Base-by-base conservation (phyloP, 2,329 filamentous ascomycete species). In the Scedosporium apiospermum region DNA sequence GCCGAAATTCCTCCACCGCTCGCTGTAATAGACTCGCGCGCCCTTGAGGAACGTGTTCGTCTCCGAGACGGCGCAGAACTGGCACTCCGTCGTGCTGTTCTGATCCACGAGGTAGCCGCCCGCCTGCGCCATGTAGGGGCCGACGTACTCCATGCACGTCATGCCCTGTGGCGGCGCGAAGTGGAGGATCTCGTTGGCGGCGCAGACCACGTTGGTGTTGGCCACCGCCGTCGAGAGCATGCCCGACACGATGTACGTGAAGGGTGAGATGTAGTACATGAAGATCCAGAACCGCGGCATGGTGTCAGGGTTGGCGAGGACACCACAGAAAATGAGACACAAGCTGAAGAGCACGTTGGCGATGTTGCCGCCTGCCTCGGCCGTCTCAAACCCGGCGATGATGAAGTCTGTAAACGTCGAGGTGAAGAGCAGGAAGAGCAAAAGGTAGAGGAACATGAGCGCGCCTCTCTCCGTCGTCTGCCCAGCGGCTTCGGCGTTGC, bases 231-330 rank as follows among this genome's bases (percentile, higher is more conserved):
- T 83, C 0, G 87, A 82, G 0, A 93, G 73, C 76, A 96, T 86
- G 23, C 87, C 89, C 9, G 82, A 82, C 27, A 93, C 84, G 16
- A 95, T 77, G 71, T 96, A 96, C 0, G 89, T 93, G 68, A 96
- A 89, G 0, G 92, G 91, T 0, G 88, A 91, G 58, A 92, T 76
- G 57, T 88, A 84, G 74, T 93, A 93, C 87, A 92, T 90, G 78
- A 91, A 91, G 68, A 88, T 86, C 89, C 90, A 93, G 80, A 93
- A 92, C 5, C 83, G 77, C 0, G 90, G 89, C 41, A 93, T 81
- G 2, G 75, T 73, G 2, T 76, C 73, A 0, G 88, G 87, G 5
- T 78, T 76, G 30, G 86, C 86, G 65, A 96, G 82, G 59, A 95
- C 88, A 80, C 88, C 81, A 69, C 87, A 90, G 80, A 93, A 93